Base-by-base conservation (phyloP, 2,329 filamentous ascomycete genomes). In the Parafenestella ontariensis region DNA sequence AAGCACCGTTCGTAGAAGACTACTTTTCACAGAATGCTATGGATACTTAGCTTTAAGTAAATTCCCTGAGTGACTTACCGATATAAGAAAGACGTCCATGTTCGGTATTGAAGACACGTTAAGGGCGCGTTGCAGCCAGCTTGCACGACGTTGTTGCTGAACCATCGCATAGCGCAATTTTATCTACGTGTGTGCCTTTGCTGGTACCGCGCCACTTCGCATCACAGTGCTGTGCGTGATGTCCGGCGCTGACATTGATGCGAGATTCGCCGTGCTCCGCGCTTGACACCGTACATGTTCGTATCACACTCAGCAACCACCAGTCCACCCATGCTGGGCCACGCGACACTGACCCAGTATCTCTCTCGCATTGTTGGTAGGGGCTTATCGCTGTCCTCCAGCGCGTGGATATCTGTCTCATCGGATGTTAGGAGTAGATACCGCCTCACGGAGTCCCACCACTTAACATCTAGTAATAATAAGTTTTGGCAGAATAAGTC, bases 231-330 rank as follows among this genome's bases (percentile, higher is more conserved):
- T 11, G 15, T 31, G 28, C 8, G 8, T 13, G 11, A 11, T 11
- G 11, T 31, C 3, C 28, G 5, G 11, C 15, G 8, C 11, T 10
- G 28, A n/a, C n/a, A n/a, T n/a, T n/a, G n/a, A n/a, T n/a, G n/a
- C n/a, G n/a, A n/a, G n/a, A n/a, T n/a, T n/a, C n/a, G n/a, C n/a
- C n/a, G n/a, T n/a, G n/a, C n/a, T n/a, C n/a, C n/a, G n/a, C n/a
- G n/a, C n/a, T n/a, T n/a, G 17, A 43, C 42, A 23, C 45, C 46
- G 24, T 44, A 54, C 49, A 58, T 52, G 8, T 24, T 61, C 20
- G 56, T 61, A 24, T 54, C 44, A 43, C 45, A 61, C 49, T 61
- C 57, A 28, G 51, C 18, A 23, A 58, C 58, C 11, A 60, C 54
- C 8, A 61, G 37, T 9, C 60, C 52, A 15, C 54, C 57, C 11